Evolutionary conservation across 345 rosid genomes (phyloP), one percentile per base, ranked within the genome.

Genomic region (Schrenkiella parvula): DNA sequence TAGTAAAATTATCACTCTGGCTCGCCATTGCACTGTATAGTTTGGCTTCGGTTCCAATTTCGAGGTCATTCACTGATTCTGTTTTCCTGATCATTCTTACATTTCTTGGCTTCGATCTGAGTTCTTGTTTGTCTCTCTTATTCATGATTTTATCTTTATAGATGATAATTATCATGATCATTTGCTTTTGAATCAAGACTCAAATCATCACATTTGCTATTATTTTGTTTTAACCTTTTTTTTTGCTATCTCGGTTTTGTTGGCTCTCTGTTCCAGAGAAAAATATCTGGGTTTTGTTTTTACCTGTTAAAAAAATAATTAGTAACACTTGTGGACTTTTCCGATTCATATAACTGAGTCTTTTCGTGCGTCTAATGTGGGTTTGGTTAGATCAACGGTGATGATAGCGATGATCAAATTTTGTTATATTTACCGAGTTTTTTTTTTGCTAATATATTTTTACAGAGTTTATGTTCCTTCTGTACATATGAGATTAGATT

Each of bases 11-110:
- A 2, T 52, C 54, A 8, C 43, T 50, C 38, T 52, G 12, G 22
- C 7, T 58, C 26, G 32, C 38, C 29, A 34, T 22, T 56, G 65
- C 57, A 60, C 75, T 73, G 23, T 86, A 89, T 3, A 66, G 77
- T 52, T 86, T 76, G 53, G 67, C 78, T 65, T 67, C 70, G 39
- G 58, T 76, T 9, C 82, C 6, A 10, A 25, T 32, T 56, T 42
- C 93, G 29, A 71, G 68, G 75, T 48, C 42, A 71, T 52, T 26
- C 61, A 70, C 58, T 58, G 37, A 32, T 15, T 47, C 48, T 70
- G 1, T 47, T 37, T 32, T 71, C 38, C 38, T 11, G 59, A 71
- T 71, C 60, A 37, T 70, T 39, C 9, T 43, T 48, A 35, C 46
- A 64, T 50, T 44, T 57, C 23, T 19, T 55, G 64, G 17, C 14